Evolutionary conservation across 139 green algal species (phyloP).

Genomic region (Volvox reticuliferus): DNA sequence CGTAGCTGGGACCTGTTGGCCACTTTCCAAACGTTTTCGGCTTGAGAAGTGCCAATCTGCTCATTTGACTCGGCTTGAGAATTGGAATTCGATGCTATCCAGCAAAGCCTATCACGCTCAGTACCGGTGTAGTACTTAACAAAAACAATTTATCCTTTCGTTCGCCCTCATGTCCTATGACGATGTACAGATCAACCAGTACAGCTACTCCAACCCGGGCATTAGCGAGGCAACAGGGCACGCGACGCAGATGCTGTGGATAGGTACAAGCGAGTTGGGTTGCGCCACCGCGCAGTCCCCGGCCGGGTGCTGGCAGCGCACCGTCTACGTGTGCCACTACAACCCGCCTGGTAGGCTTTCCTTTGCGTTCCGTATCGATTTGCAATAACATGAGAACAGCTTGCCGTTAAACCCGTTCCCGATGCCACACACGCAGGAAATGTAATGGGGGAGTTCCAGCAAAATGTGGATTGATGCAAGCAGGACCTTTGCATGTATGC

Average conservation of each 20-base stretch:
- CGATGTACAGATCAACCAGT: slow-evolving; percentile 12
- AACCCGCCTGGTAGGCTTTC: neutral
- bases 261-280: neutral
- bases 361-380: too few species aligned
- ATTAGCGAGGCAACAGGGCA: slow-evolving; percentile 26
- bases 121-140: neutral
- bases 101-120: too few species aligned
- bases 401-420: neutral
- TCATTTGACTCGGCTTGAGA: too few species aligned
- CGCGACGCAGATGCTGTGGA: slow-evolving; percentile 43
- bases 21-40: too few species aligned
- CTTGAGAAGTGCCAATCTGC: too few species aligned
- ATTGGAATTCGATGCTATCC: too few species aligned
- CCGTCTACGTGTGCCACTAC: slow-evolving; percentile 48
- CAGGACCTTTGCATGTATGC: too few species aligned
- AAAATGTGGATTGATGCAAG: slow-evolving; percentile 2
- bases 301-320: neutral
- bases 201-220: neutral
- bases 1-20: too few species aligned
- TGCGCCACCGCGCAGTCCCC: slow-evolving; percentile 9
- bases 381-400: too few species aligned
- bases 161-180: neutral
- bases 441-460: slow-evolving; percentile 15
- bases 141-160: neutral
- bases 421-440: slow-evolving; percentile 12